These are phyloP conservation scores for Aspergillus tubingensis DNA, from an alignment of 2,329 filamentous ascomycete species.

Conservation along the genomic window DNA sequence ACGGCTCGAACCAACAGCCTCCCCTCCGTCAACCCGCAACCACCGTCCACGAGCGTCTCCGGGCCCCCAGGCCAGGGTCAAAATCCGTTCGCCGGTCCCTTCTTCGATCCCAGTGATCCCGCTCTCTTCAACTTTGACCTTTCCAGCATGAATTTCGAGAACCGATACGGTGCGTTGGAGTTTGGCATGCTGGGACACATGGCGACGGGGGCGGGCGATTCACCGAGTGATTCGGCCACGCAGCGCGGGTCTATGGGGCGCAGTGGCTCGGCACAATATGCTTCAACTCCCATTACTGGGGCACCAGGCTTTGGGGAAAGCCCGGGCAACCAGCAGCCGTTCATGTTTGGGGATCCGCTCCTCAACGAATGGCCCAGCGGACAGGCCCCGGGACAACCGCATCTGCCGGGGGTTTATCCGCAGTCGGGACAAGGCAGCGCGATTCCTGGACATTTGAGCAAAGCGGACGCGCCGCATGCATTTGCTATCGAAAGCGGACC, in stretches of 20 bases:
- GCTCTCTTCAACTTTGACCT: conserved; percentile 95
- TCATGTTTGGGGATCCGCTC: conserved; percentile 49
- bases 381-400: conserved; percentile 34
- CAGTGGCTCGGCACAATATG: conserved; percentile 44
- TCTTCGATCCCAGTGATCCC: conserved; percentile 90
- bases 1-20: conserved; percentile 38
- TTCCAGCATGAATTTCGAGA: conserved; percentile 91
- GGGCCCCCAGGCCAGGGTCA: conserved; percentile 43
- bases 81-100: conserved; percentile 54
- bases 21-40: conserved; percentile 51
- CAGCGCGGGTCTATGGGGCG: conserved; percentile 50
- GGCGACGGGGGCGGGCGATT: conserved; percentile 85
- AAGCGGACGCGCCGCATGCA: conserved; percentile 54
- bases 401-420: conserved; percentile 39
- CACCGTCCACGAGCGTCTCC: conserved; percentile 51
- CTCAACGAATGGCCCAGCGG: conserved; percentile 49
- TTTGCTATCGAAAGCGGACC: conserved; percentile 64
- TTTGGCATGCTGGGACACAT: conserved; percentile 97
- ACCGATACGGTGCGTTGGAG: conserved; percentile 91
- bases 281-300: conserved; percentile 35
- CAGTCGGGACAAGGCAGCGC: conserved; percentile 36
- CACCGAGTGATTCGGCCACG: conserved; percentile 64
- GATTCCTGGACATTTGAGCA: conserved; percentile 44
- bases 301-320: conserved; percentile 48
- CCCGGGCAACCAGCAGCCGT: conserved; percentile 45